Evolutionary conservation across 78 protist genomes (phyloP).

Genomic region (Cavenderia fasciculata): DNA sequence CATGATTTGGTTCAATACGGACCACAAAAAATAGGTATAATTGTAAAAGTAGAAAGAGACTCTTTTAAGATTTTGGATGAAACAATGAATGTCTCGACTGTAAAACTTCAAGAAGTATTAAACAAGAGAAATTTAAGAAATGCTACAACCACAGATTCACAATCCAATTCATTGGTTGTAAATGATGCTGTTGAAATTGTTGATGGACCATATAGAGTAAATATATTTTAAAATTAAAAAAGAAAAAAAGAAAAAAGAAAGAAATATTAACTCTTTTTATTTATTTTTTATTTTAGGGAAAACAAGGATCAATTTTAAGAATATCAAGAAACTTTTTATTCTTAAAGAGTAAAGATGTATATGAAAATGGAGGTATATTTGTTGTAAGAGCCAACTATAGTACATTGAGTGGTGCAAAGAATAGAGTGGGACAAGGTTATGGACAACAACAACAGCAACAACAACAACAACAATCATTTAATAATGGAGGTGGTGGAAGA

Average conservation of each 20-base stretch:
- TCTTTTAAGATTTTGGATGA: slow-evolving; percentile 73
- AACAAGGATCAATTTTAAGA: slow-evolving; percentile 67
- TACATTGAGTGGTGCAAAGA: slow-evolving; percentile 54
- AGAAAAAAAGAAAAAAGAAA: too few species aligned
- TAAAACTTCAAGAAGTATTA: slow-evolving; percentile 75
- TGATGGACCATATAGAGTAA: slow-evolving; percentile 41
- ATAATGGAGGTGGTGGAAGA: slow-evolving; percentile 44
- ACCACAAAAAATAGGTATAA: slow-evolving; percentile 70
- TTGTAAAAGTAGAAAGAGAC: slow-evolving; percentile 77
- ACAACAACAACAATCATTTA: neutral
- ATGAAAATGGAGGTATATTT: slow-evolving; percentile 79
- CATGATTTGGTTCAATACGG: slow-evolving; percentile 70
- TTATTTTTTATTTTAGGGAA: neutral
- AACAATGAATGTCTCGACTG: slow-evolving; percentile 21
- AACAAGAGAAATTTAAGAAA: slow-evolving; percentile 58
- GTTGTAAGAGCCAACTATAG: slow-evolving; percentile 53
- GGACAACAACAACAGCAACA: neutral
- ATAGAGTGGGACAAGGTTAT: neutral
- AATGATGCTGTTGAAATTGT: slow-evolving; percentile 60
- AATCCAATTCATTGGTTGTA: slow-evolving; percentile 19
- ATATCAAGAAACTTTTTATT: slow-evolving; percentile 62
- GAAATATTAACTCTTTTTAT: neutral
- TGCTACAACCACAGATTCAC: slow-evolving; percentile 51
- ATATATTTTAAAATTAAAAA: too few species aligned
- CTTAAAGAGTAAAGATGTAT: slow-evolving; percentile 63